Percentiles rank a stretch among this genome's conserved stretches.
Evolutionary conservation across 768 basidiomycete species (phyloP).

Genomic region (Phanerochaete carnosa): DNA sequence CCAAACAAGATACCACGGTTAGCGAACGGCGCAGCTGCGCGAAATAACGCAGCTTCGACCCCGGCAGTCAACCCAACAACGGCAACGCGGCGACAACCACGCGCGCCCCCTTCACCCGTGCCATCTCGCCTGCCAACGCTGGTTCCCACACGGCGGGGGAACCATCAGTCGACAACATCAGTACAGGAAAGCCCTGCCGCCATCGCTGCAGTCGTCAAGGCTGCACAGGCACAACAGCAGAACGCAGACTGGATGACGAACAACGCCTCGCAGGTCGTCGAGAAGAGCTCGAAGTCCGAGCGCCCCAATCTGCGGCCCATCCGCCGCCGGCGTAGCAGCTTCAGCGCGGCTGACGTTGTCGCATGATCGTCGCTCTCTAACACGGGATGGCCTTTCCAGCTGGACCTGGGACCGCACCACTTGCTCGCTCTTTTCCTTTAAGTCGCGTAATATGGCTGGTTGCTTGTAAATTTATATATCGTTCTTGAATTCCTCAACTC

Average conservation of each 20-base stretch:
- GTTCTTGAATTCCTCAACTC: not conserved
- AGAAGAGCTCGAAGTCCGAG: conserved; percentile 66
- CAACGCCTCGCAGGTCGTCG: conserved; percentile 65
- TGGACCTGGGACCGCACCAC: not conserved
- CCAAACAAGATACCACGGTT: conserved; percentile 40
- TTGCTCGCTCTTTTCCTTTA: not conserved
- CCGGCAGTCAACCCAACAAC: conserved; percentile 27
- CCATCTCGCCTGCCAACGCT: conserved; percentile 80
- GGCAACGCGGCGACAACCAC: conserved; percentile 31
- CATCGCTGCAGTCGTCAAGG: conserved; percentile 35
- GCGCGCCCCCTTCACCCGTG: conserved; percentile 58
- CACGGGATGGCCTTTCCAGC: not conserved
- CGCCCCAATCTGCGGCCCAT: conserved; percentile 73
- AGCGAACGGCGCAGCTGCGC: conserved; percentile 41
- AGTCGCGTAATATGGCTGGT: not conserved
- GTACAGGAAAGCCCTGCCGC: conserved; percentile 36
- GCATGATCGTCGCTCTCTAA: conserved; percentile 40
- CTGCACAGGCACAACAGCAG: conserved; percentile 38
- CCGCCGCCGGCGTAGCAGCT: conserved; percentile 79
- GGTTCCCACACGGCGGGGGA: conserved; percentile 48
- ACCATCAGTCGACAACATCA: conserved; percentile 38
- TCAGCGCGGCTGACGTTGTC: conserved; percentile 82
- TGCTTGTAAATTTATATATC: not conserved
- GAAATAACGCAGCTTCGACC: conserved; percentile 44
- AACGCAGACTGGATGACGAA: conserved; percentile 69